Evolutionary conservation across 2,329 filamentous ascomycete species (phyloP).

Genomic region (Volutella citrinella): DNA sequence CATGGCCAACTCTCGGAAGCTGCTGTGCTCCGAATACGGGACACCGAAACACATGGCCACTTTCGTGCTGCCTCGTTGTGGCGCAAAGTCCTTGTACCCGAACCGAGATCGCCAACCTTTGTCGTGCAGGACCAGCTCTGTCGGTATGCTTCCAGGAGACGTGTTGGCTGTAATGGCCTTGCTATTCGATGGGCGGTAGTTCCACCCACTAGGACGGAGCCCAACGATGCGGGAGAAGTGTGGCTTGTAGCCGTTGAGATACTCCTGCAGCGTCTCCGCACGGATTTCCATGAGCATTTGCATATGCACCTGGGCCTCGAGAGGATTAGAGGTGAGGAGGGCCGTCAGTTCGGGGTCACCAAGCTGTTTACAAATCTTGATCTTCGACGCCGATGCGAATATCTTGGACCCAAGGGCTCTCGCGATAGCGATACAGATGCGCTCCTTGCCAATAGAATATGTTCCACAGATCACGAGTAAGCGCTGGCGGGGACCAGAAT

Average conservation of each 20-base stretch:
- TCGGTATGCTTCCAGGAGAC: slow-evolving; percentile 48
- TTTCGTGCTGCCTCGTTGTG: slow-evolving; percentile 78
- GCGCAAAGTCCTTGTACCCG: slow-evolving; percentile 66
- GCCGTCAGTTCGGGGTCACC: slow-evolving; percentile 79
- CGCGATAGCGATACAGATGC: slow-evolving; percentile 90
- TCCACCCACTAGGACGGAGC: slow-evolving; percentile 93
- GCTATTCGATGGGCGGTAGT: slow-evolving; percentile 67
- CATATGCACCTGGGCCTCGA: slow-evolving; percentile 94
- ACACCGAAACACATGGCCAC: slow-evolving; percentile 89
- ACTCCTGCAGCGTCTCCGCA: slow-evolving; percentile 86
- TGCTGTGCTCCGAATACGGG: slow-evolving; percentile 94
- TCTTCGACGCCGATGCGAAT: slow-evolving; percentile 79
- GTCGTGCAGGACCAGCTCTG: slow-evolving; percentile 50
- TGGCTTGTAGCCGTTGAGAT: slow-evolving; percentile 74
- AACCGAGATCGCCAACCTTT: slow-evolving; percentile 76
- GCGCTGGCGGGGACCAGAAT: slow-evolving; percentile 47
- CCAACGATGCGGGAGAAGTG: slow-evolving; percentile 85
- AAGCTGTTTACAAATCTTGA: slow-evolving; percentile 78
- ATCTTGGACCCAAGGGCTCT: slow-evolving; percentile 84
- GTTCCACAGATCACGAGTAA: slow-evolving; percentile 92
- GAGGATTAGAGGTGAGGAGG: slow-evolving; percentile 75
- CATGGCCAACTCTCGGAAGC: slow-evolving; percentile 89
- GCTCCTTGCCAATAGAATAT: slow-evolving; percentile 97
- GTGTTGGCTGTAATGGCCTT: slow-evolving; percentile 54
- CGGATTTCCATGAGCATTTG: slow-evolving; percentile 93